These are phyloP conservation scores for Xylariaceae sp. DNA, from an alignment of 2,329 filamentous ascomycete species.

Conservation along the genomic window DNA sequence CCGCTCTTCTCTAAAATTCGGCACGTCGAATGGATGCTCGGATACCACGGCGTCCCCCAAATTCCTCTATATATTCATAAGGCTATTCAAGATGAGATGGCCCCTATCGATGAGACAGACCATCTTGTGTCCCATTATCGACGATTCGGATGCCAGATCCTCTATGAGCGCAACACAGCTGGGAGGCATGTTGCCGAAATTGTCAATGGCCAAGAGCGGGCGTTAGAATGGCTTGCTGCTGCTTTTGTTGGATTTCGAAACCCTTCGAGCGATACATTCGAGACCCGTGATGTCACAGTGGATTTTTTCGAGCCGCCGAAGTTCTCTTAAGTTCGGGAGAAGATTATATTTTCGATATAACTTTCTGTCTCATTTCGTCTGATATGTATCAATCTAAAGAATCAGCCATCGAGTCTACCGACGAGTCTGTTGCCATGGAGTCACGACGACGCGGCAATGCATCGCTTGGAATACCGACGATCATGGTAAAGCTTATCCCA, in stretches of 20 bases:
- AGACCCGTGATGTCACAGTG: too few relatives aligned
- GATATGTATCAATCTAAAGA: too few relatives aligned
- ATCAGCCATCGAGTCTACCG: background rate
- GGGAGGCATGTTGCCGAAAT: slow-evolving; percentile 4
- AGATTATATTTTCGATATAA: too few relatives aligned
- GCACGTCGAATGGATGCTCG: slow-evolving; percentile 3
- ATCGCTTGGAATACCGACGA: background rate
- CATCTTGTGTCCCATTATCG: background rate
- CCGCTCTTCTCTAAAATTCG: background rate
- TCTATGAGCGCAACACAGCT: slow-evolving; percentile 7
- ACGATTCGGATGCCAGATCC: slow-evolving; percentile 7
- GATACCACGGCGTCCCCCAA: slow-evolving; percentile 6
- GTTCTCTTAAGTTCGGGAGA: too few relatives aligned
- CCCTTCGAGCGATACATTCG: too few relatives aligned
- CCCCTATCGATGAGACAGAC: too few relatives aligned
- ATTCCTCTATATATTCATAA: slow-evolving; percentile 10
- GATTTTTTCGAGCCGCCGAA: too few relatives aligned
- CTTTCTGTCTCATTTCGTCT: too few relatives aligned
- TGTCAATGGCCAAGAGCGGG: slow-evolving; percentile 1
- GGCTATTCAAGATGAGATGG: slow-evolving; percentile 8
- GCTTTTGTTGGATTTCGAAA: slow-evolving; percentile 4
- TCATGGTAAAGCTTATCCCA: background rate
- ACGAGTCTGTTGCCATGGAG: background rate
- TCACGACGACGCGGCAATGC: background rate
- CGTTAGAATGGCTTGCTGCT: slow-evolving; percentile 3